Evolutionary conservation across 306 rosid species (phyloP).

Genomic region (Prunus padus): DNA sequence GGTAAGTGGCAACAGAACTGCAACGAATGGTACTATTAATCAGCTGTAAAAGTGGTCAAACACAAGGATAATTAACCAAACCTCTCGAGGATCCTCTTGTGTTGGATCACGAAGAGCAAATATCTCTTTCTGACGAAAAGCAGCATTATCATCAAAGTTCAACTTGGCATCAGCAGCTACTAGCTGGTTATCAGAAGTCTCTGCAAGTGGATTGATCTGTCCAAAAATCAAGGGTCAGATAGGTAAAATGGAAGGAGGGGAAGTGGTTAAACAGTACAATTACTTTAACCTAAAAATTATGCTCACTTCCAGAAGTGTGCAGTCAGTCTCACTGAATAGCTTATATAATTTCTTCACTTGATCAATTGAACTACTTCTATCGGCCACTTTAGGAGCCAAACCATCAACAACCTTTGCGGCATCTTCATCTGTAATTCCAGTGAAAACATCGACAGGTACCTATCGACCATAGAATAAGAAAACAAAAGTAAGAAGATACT

Average conservation of each 20-base stretch:
- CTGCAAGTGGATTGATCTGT: conserved; percentile 96
- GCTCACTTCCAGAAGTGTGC: conserved; percentile 98
- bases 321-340: conserved; percentile 73
- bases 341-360: conserved; percentile 98
- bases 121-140: conserved; percentile 82
- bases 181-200: conserved; percentile 88
- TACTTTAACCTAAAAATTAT: conserved; percentile 1
- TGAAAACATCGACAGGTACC: conserved; percentile 93
- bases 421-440: conserved; percentile 90
- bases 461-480: conserved; percentile 22
- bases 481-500: conserved; percentile 3
- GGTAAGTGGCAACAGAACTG: not conserved
- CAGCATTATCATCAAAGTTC: conserved; percentile 98
- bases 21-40: not conserved
- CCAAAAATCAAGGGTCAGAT: conserved; percentile 21
- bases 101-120: conserved; percentile 92
- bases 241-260: conserved; percentile 7
- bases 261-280: not conserved
- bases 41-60: not conserved
- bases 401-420: conserved; percentile 98
- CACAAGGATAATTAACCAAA: conserved; percentile 19
- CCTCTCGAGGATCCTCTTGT: conserved; percentile 99
- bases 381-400: conserved; percentile 79
- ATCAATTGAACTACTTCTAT: conserved; percentile 73
- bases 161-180: conserved; percentile 99